Evolutionary conservation across 2,329 filamentous ascomycete species (phyloP).

Genomic region (Pseudopyricularia cyperi): DNA sequence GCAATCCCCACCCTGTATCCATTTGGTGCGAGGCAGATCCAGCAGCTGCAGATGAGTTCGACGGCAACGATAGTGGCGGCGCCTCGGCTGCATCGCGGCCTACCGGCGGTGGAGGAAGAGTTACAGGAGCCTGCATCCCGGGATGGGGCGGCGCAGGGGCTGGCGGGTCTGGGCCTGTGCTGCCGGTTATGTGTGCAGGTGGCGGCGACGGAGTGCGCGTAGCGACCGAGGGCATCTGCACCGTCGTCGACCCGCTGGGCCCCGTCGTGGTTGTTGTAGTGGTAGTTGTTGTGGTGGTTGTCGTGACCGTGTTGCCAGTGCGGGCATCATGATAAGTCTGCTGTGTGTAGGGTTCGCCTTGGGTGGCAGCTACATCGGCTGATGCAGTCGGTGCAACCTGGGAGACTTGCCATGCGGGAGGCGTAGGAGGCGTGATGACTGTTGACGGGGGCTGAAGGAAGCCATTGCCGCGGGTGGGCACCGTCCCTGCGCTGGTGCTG

Average conservation of each 20-base stretch:
- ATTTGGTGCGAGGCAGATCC: not conserved
- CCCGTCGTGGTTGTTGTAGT: not conserved
- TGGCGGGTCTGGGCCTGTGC: not conserved
- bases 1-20: not conserved
- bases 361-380: not conserved
- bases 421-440: not conserved
- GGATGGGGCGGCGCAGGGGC: not conserved
- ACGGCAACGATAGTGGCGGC: not conserved
- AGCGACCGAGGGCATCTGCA: not conserved
- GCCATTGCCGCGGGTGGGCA: not conserved
- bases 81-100: not conserved
- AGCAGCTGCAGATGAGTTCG: not conserved
- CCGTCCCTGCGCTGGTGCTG: not conserved
- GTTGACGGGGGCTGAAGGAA: not conserved
- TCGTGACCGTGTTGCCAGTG: constrained; percentile 1
- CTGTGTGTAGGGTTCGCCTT: not conserved
- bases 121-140: not conserved
- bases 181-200: not conserved
- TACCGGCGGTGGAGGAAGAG: not conserved
- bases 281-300: not conserved
- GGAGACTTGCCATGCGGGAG: not conserved
- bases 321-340: not conserved
- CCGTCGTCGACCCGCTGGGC: constrained; percentile 1
- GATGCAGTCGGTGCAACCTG: not conserved
- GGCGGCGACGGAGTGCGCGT: not conserved